phyloP scores from a whole-genome alignment of 2,329 filamentous ascomycete genomes.

The Talaromyces islandicus region DNA sequence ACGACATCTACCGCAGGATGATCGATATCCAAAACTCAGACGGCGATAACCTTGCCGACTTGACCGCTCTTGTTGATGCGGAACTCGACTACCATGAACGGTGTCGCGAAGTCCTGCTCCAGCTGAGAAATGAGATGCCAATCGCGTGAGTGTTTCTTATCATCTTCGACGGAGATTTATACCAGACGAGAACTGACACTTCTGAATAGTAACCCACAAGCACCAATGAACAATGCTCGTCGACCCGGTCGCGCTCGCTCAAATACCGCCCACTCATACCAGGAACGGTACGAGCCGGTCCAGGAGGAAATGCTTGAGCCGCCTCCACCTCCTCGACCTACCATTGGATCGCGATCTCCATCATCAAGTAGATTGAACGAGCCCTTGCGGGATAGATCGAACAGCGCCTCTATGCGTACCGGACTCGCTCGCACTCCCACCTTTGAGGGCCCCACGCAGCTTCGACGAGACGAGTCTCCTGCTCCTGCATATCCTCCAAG shows the following conservation, averaged over 20 bases:
- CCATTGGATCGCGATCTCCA: constrained; percentile 45
- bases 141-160: constrained; percentile 43
- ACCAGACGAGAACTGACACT: constrained; percentile 11
- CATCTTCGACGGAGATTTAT: neutral
- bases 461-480: constrained; percentile 49
- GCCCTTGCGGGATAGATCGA: constrained; percentile 36
- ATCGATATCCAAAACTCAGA: constrained; percentile 93
- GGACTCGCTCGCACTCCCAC: constrained; percentile 48
- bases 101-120: constrained; percentile 74
- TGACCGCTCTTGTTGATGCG: constrained; percentile 77
- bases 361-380: constrained; percentile 30
- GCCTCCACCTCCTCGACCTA: constrained; percentile 45
- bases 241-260: constrained; percentile 52
- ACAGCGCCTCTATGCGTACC: constrained; percentile 41
- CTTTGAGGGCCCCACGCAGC: constrained; percentile 52
- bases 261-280: constrained; percentile 59
- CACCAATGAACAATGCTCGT: constrained; percentile 26
- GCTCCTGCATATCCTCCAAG: constrained; percentile 40
- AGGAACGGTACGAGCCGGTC: constrained; percentile 51
- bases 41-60: constrained; percentile 70
- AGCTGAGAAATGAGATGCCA: constrained; percentile 65
- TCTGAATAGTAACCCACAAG: constrained; percentile 18
- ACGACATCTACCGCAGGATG: constrained; percentile 89
- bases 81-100: constrained; percentile 89
- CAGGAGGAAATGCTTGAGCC: constrained; percentile 46